phyloP scores from a whole-genome alignment of 352 stramenopile genomes.

The Pythium insidiosum region DNA sequence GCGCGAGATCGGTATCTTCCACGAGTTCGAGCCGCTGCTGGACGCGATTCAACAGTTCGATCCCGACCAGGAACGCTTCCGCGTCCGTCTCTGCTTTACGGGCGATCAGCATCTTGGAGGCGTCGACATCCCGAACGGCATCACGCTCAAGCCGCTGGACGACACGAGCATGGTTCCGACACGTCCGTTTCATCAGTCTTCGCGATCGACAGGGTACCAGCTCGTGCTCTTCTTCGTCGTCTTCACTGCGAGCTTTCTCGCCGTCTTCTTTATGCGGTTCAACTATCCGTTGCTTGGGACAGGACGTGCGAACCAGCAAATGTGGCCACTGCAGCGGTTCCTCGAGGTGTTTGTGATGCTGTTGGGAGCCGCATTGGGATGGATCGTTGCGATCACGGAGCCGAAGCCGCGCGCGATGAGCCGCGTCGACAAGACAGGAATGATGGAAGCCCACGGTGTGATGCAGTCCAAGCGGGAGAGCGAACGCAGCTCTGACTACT shows the following conservation, averaged over 20 bases:
- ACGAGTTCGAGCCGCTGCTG: slow-evolving; percentile 78
- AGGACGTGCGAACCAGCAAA: slow-evolving; percentile 53
- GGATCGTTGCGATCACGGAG: slow-evolving; percentile 57
- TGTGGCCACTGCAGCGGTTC: slow-evolving; percentile 79
- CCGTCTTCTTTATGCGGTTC: slow-evolving; percentile 62
- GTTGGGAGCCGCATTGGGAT: slow-evolving; percentile 39
- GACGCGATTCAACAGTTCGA: slow-evolving; percentile 73
- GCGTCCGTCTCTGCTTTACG: slow-evolving; percentile 69
- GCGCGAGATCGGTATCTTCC: slow-evolving; percentile 75
- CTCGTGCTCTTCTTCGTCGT: slow-evolving; percentile 77
- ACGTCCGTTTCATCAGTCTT: slow-evolving; percentile 68
- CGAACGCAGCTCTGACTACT: slow-evolving; percentile 48
- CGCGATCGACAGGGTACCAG: slow-evolving; percentile 53
- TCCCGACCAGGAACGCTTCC: slow-evolving; percentile 55
- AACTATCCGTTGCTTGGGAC: slow-evolving; percentile 63
- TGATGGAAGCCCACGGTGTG: slow-evolving; percentile 33
- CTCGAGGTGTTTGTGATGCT: slow-evolving; percentile 74
- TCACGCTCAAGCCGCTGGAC: slow-evolving; percentile 74
- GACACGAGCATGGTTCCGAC: slow-evolving; percentile 74
- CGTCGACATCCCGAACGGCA: slow-evolving; percentile 64
- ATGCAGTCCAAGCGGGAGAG: slow-evolving; percentile 26
- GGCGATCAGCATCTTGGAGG: slow-evolving; percentile 71
- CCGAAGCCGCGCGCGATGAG: slow-evolving; percentile 66
- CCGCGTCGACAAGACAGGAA: slow-evolving; percentile 61
- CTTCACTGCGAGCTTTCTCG: slow-evolving; percentile 65